These are phyloP conservation scores for Moesziomyces aphidis DNA, from an alignment of 1,284 basidiomycete genomes.

Conservation along the genomic window DNA sequence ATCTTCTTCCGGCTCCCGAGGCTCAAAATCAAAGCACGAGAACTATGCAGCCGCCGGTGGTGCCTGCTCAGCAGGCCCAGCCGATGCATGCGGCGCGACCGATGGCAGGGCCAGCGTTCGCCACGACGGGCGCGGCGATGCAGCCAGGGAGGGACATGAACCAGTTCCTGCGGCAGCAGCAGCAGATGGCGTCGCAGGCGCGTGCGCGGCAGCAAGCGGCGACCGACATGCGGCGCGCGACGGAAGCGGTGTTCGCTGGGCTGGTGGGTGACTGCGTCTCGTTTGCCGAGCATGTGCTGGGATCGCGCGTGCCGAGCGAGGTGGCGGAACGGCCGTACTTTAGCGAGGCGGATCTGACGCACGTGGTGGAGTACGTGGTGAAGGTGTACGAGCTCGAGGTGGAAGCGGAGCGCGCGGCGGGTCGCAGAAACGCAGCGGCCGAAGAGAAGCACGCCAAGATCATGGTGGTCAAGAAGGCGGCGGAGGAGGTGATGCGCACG, in stretches of 20 bases:
- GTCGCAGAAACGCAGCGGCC: neutral
- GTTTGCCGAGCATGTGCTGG: slow-evolving; percentile 32
- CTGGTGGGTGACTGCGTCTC: slow-evolving; percentile 34
- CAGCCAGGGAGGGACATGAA: neutral
- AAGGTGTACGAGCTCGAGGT: slow-evolving; percentile 11
- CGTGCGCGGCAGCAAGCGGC: slow-evolving; percentile 5
- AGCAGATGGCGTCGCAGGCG: neutral
- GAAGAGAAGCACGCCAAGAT: slow-evolving; percentile 17
- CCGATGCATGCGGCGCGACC: neutral
- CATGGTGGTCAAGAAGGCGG: slow-evolving; percentile 1
- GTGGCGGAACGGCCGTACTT: slow-evolving; percentile 8
- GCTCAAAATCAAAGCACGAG: neutral
- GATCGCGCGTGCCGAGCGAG: slow-evolving; percentile 6
- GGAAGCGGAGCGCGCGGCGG: slow-evolving; percentile 5
- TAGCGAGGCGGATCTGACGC: slow-evolving; percentile 22
- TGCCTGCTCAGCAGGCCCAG: no score
- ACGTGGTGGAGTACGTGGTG: slow-evolving; percentile 19
- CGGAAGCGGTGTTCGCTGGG: slow-evolving; percentile 8
- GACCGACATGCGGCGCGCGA: slow-evolving; percentile 5
- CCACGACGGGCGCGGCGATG: neutral
- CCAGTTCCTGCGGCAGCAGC: slow-evolving; percentile 2
- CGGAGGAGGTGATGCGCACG: slow-evolving; percentile 5
- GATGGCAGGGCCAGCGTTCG: no score
- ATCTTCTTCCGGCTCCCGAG: neutral
- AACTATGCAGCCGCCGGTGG: neutral